Conservation (phyloP, 1,284 basidiomycete genomes). For the Stygiomarasmius scandens region DNA sequence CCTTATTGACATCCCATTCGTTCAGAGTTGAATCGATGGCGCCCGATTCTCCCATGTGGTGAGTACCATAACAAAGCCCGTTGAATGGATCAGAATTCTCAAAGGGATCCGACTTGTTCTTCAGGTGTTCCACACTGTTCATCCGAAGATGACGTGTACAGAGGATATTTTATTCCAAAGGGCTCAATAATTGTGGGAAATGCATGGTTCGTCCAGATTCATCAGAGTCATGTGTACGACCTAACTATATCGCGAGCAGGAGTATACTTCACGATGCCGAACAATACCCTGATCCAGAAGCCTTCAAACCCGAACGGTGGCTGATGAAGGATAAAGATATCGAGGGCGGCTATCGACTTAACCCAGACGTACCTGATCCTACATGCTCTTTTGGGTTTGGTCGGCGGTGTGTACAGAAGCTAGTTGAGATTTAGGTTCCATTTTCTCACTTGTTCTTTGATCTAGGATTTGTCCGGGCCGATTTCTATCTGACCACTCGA, state of each 20-base stretch:
- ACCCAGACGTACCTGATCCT: background rate
- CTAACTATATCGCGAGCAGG: background rate
- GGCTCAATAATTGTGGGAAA: conserved; percentile 9
- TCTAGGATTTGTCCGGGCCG: no score
- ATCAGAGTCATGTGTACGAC: no score
- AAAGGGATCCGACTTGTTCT: no score
- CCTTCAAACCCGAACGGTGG: conserved; percentile 2
- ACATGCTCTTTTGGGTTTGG: conserved; percentile 5
- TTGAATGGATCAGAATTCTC: background rate
- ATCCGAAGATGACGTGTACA: conserved; percentile 9
- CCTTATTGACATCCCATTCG: no score
- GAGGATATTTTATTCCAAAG: conserved; percentile 8
- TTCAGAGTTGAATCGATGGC: background rate
- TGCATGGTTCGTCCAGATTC: conserved; percentile 11
- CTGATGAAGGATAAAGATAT: background rate
- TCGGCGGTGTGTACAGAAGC: background rate
- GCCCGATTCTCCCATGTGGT: background rate
- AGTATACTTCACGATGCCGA: conserved; percentile 3
- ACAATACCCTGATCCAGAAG: conserved; percentile 4
- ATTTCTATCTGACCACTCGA: no score
- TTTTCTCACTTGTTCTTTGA: no score
- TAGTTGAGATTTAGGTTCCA: no score
- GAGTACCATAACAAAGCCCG: background rate
- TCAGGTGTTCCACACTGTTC: conserved; percentile 2
- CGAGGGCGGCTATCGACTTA: background rate